Percentiles rank a stretch among this genome's conserved stretches.
These are phyloP conservation scores for Elongisporangium anandrum DNA, from an alignment of 352 stramenopile species.

Conservation along the genomic window DNA sequence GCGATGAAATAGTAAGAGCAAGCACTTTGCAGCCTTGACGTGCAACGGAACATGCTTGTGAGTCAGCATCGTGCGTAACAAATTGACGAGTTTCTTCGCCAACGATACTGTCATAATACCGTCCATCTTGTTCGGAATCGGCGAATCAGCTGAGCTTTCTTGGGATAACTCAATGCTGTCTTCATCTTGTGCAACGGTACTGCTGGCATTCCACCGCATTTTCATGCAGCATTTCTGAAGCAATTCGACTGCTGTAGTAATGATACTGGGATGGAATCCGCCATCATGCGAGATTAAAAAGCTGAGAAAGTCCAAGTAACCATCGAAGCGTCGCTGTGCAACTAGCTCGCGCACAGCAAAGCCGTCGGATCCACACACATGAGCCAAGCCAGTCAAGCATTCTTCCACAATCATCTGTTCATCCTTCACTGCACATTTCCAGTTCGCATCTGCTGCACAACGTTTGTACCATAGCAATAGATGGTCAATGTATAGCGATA, in stretches of 20 bases:
- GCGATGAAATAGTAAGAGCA: conserved; percentile 56
- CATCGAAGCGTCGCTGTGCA: conserved; percentile 25
- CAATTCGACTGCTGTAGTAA: conserved; percentile 56
- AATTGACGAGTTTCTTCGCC: conserved; percentile 32
- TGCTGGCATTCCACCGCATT: conserved; percentile 40
- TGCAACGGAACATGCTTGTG: conserved; percentile 59
- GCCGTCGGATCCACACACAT: conserved; percentile 49
- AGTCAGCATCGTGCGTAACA: conserved; percentile 41
- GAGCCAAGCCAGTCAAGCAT: conserved; percentile 67
- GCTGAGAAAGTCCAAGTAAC: conserved; percentile 55
- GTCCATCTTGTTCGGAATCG: conserved; percentile 13
- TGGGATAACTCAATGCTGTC: neutral
- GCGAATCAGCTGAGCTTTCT: conserved; percentile 2
- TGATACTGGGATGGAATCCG: conserved; percentile 55
- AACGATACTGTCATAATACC: conserved; percentile 33
- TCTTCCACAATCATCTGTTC: conserved; percentile 78
- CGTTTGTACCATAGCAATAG: conserved; percentile 33
- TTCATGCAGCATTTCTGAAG: conserved; percentile 73
- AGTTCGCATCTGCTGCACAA: neutral
- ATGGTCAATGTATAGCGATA: conserved; percentile 47
- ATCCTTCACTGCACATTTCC: conserved; percentile 10
- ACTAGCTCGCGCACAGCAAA: conserved; percentile 53
- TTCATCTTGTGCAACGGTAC: neutral
- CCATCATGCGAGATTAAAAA: conserved; percentile 24
- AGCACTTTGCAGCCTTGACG: conserved; percentile 64